Evolutionary conservation across 148 eudicot genomes (phyloP).

Genomic region (Polygonum aviculare): DNA sequence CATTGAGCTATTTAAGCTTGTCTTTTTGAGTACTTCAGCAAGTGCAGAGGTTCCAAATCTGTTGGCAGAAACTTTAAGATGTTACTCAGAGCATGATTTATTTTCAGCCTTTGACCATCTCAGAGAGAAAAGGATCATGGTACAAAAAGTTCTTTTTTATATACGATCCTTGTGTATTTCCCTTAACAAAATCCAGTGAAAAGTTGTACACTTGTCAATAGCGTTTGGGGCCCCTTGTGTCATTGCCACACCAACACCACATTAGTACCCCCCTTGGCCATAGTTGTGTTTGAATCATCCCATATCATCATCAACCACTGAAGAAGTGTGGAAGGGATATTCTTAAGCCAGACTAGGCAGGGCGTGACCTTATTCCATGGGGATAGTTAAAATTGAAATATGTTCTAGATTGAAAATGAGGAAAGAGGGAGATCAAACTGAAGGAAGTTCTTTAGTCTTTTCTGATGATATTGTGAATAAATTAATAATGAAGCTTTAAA

Average conservation of each 20-base stretch:
- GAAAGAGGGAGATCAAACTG: background rate
- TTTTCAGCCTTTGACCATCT: conserved; percentile 89
- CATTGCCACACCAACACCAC: background rate
- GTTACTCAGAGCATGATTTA: conserved; percentile 93
- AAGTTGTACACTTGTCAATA: background rate
- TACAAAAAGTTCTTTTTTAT: conserved; percentile 19
- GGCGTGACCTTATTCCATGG: background rate
- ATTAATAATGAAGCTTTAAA: background rate
- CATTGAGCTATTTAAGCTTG: conserved; percentile 85
- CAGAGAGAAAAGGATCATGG: conserved; percentile 80
- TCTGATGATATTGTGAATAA: background rate
- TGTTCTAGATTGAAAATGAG: background rate
- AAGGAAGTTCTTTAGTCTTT: background rate
- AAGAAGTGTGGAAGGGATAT: background rate
- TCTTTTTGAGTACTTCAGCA: conserved; percentile 67
- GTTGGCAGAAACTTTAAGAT: conserved; percentile 76
- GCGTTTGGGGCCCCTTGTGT: background rate
- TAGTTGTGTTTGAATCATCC: background rate
- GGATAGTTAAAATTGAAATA: background rate
- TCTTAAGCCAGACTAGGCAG: background rate
- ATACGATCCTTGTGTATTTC: background rate
- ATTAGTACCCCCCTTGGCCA: background rate
- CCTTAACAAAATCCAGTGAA: background rate
- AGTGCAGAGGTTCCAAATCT: conserved; percentile 59
- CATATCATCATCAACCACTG: background rate